These are phyloP conservation scores for Aspergillus sp. DNA, from an alignment of 2,329 filamentous ascomycete species.

Conservation along the genomic window DNA sequence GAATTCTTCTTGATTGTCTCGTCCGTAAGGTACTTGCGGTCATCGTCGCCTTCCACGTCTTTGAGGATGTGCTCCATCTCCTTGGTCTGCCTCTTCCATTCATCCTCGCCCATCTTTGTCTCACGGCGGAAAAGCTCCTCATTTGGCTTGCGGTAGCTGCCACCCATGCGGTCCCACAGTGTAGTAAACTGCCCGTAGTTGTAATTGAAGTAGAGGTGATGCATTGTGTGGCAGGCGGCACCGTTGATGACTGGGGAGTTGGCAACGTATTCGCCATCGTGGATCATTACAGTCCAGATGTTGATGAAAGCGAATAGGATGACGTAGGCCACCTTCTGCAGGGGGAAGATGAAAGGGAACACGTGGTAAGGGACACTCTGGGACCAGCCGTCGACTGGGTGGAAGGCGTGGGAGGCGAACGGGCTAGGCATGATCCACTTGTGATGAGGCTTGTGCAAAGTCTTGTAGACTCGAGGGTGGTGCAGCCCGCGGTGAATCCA, in stretches of 20 bases:
- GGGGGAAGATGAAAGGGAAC: constrained; percentile 88
- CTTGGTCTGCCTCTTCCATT: constrained; percentile 77
- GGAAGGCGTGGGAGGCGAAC: constrained; percentile 90
- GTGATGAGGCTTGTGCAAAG: constrained; percentile 94
- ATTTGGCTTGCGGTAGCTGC: constrained; percentile 85
- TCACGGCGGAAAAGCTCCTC: constrained; percentile 82
- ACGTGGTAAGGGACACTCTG: constrained; percentile 92
- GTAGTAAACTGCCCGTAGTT: constrained; percentile 97
- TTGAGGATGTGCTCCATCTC: constrained; percentile 77
- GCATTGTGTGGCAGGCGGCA: constrained; percentile 89
- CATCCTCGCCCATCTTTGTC: constrained; percentile 78
- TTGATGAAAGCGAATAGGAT: constrained; percentile 90
- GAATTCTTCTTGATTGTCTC: constrained; percentile 43
- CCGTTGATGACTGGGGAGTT: constrained; percentile 93
- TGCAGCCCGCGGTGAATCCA: constrained; percentile 88
- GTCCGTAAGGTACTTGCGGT: constrained; percentile 46
- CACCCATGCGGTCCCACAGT: constrained; percentile 84
- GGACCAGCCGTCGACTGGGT: constrained; percentile 86
- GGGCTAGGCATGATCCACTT: constrained; percentile 99
- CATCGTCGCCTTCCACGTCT: constrained; percentile 68
- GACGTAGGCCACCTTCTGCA: constrained; percentile 89
- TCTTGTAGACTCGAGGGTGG: constrained; percentile 80
- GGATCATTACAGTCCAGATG: constrained; percentile 94
- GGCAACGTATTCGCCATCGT: constrained; percentile 92
- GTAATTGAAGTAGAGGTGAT: constrained; percentile 86